A percentile compares a stretch with the other conserved stretches of the same genome.
Conservation (phyloP, 1,284 basidiomycete genomes). For the Malassezia vespertilionis region DNA sequence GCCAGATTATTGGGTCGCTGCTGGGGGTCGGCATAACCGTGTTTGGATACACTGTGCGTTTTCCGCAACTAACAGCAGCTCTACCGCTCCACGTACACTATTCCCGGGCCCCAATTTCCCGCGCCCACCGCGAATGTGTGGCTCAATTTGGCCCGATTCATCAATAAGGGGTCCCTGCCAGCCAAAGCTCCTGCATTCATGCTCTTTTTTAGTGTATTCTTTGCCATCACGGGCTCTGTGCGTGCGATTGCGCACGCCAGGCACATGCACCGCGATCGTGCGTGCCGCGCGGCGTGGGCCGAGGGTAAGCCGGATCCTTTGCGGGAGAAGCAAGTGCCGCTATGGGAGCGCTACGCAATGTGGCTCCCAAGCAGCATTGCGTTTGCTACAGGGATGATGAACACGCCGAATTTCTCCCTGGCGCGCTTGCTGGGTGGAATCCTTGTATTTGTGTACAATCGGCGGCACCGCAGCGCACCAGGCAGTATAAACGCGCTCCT, state of each 20-base stretch:
- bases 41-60: conserved; percentile 58
- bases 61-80: conserved; percentile 50
- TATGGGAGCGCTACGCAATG: conserved; percentile 18
- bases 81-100: conserved; percentile 69
- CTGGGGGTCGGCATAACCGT: conserved; percentile 73
- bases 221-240: conserved; percentile 47
- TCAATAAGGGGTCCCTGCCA: conserved; percentile 70
- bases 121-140: conserved; percentile 76
- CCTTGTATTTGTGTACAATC: conserved; percentile 54
- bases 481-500: conserved; percentile 53
- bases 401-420: conserved; percentile 86
- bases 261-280: conserved; percentile 15
- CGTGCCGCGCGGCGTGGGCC: too few relatives aligned
- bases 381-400: conserved; percentile 64
- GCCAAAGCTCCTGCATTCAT: conserved; percentile 68
- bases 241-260: conserved; percentile 56
- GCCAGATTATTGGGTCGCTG: conserved; percentile 53
- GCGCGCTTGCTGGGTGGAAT: conserved; percentile 80
- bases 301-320: too few relatives aligned
- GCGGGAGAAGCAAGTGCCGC: background rate
- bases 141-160: conserved; percentile 74
- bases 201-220: conserved; percentile 59
- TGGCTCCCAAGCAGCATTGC: conserved; percentile 37
- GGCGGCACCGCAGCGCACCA: conserved; percentile 39
- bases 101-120: conserved; percentile 72